Percentiles rank a stretch among this genome's conserved stretches.
phyloP scores from a whole-genome alignment of 352 stramenopile genomes.

The Globisporangium paroecandrum region DNA sequence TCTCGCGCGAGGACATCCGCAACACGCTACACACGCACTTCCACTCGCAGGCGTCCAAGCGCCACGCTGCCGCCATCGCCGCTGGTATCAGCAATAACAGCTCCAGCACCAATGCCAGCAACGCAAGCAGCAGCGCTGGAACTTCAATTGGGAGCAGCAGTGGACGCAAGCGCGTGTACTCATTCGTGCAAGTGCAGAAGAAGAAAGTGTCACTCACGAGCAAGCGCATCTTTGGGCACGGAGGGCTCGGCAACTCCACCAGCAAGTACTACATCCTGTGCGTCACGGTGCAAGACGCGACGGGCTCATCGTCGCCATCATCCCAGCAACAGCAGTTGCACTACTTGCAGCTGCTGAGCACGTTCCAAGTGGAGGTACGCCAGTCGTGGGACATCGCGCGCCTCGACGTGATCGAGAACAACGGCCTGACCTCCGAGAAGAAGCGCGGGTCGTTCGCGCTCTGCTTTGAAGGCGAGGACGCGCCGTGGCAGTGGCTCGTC shows the following conservation, averaged over 20 bases:
- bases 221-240: slow-evolving; percentile 52
- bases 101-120: not conserved
- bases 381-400: slow-evolving; percentile 55
- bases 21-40: slow-evolving; percentile 69
- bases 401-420: slow-evolving; percentile 61
- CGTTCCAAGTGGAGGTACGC: slow-evolving; percentile 61
- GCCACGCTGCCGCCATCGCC: slow-evolving; percentile 15
- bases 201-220: slow-evolving; percentile 44
- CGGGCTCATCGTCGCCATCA: not conserved
- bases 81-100: not conserved
- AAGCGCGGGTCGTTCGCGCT: slow-evolving; percentile 52
- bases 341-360: slow-evolving; percentile 62
- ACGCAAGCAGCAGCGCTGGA: not conserved
- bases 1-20: slow-evolving; percentile 60
- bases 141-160: not conserved
- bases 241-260: slow-evolving; percentile 17
- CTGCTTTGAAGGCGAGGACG: slow-evolving; percentile 42
- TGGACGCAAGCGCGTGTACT: slow-evolving; percentile 46
- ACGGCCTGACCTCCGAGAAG: slow-evolving; percentile 46
- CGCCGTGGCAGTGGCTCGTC: slow-evolving; percentile 54
- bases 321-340: slow-evolving; percentile 32
- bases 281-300: slow-evolving; percentile 48
- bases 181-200: slow-evolving; percentile 67
- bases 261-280: slow-evolving; percentile 69
- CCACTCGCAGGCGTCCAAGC: slow-evolving; percentile 31